Percentiles rank a stretch among this genome's conserved stretches.
phyloP scores from a whole-genome alignment of 2,329 filamentous ascomycete genomes.

The Chalaropsis ovoidea region DNA sequence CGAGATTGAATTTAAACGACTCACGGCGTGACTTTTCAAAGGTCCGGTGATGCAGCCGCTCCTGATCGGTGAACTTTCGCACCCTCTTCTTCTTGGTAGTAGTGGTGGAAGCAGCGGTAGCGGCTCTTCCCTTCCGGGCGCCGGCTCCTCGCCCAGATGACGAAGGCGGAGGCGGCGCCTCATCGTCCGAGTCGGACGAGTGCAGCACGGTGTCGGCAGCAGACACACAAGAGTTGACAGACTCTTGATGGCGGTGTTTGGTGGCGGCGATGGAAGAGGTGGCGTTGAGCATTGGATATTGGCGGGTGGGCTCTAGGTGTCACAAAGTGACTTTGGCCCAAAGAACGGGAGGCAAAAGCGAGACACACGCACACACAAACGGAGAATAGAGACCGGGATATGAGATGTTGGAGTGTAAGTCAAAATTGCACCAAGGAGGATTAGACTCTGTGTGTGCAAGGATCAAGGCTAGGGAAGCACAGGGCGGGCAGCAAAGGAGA shows the following conservation, averaged over 20 bases:
- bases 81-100: constrained; percentile 31
- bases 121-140: not conserved
- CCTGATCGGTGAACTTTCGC: constrained; percentile 35
- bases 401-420: constrained; percentile 11
- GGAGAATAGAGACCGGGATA: constrained; percentile 6
- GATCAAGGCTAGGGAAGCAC: constrained; percentile 1
- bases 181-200: constrained; percentile 1
- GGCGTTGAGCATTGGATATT: constrained; percentile 1
- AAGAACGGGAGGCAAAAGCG: not conserved
- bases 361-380: not conserved
- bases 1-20: constrained; percentile 35
- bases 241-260: constrained; percentile 5
- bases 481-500: not conserved
- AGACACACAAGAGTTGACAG: constrained; percentile 1
- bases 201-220: not conserved
- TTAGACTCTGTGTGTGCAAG: constrained; percentile 5
- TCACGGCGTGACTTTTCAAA: constrained; percentile 37
- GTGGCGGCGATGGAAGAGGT: not conserved
- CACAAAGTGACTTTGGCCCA: not conserved
- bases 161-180: not conserved
- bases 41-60: constrained; percentile 35
- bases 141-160: no score
- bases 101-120: not conserved
- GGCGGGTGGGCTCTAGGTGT: not conserved
- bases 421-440: constrained; percentile 8